Base-by-base conservation (phyloP, 305 asterid species). In the Fraxinus angustifolia region DNA sequence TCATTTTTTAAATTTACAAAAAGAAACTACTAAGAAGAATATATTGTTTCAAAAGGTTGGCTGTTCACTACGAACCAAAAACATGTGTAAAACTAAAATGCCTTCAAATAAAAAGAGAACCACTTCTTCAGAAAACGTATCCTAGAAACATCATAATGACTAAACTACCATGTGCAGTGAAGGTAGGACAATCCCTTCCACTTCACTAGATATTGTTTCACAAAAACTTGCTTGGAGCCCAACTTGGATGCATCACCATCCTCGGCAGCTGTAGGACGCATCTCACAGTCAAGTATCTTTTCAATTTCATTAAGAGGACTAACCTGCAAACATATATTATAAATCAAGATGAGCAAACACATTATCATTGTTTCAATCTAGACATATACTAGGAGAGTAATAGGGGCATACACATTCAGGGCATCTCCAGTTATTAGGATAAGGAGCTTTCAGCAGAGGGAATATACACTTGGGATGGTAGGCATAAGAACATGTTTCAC, bases 161-260 rank as follows among this genome's bases (percentile, higher is more conserved):
- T 62, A 80, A 79, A 77, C 82, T 87, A 96, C 99, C 99, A 96
- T 83, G 93, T 80, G 89, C 99, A 93, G 78, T 96, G 99, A 82
- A 96, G 92, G 91, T 96, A 91, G 53, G 99, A 96, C 84, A 86
- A 73, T 80, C 97, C 98, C 88, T 94, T 96, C 99, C 99, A 96
- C 88, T 96, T 96, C 48, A 96, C 93, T 83, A 96, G 90, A 87
- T 96, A 96, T 83, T 96, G 99, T 85, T 93, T 96, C 85, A 88
- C 92, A 85, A 91, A 85, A 82, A 86, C 90, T 91, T 92, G 98
- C 87, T 90, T 89, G 11, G 97, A 90, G 28, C 97, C 99, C 33
- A 89, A 87, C 81, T 88, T 86, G 40, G 95, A 85, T 58, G 90
- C 93, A 86, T 93, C 95, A 78, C 73, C 82, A 75, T 93, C 97